Base-by-base conservation (phyloP, 2,329 filamentous ascomycete species). In the Domatiomyces catenatus region DNA sequence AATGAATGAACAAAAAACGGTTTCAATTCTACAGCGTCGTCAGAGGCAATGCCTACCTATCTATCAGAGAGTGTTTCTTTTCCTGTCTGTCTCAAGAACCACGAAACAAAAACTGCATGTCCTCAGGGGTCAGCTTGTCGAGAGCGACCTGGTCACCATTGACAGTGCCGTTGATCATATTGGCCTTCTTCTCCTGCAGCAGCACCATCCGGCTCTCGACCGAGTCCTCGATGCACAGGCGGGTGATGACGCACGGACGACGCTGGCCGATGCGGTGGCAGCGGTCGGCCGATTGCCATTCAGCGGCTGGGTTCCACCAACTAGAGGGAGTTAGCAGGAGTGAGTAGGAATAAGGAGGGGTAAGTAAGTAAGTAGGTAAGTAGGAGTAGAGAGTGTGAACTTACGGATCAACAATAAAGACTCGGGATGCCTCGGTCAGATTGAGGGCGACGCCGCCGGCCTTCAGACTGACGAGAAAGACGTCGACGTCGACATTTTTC, bases 241-340 rank as follows among this genome's bases (percentile, higher is more conserved):
- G 81, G 1, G 89, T 96, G 60, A 98, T 94, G 36, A 86, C 86
- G 64, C 92, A 96, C 24, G 90, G 90, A 6, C 92, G 84, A 46
- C 82, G 86, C 71, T 98, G 92, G 28, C 92, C 92, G 59, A 96
- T 98, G 50, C 92, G 88, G 68, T 96, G 92, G 63, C 84, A 88
- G 57, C 86, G 79, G 65, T 98, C 92, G 2, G 92, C 92, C 54
- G 85, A 92, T 69, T 98, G 92, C 92, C 92, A 98, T 69, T 98
- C 92, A 0, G 90, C 90, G n/a, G 89, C 89, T n/a, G 92, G 92
- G 60, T 96, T 96, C 92, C 92, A 98, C 92, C 92, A 96, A 59
- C 84, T 88, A 54, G 28, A 52, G 22, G 47, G 28, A 50, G 48
- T 46, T 8, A 42, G 47, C 15, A 7, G 45, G 43, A 39, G 3